A percentile compares a stretch with the other conserved stretches of the same genome.
Evolutionary conservation across 2,329 filamentous ascomycete genomes (phyloP).

Genomic region (Bipolaris cookei): DNA sequence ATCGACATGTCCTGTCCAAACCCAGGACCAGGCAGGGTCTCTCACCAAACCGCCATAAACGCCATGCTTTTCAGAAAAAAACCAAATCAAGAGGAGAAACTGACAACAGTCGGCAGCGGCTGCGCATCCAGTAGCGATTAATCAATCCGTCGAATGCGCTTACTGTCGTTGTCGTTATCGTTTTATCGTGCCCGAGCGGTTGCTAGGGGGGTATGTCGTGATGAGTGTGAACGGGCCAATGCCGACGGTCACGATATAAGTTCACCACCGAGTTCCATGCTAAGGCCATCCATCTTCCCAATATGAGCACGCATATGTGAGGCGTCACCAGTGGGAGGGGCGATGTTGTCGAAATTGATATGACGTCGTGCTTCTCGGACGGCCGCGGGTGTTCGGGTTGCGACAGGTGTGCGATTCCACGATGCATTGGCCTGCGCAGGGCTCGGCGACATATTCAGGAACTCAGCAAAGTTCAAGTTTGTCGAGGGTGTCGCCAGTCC

Average conservation of each 20-base stretch:
- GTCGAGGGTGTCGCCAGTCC: slow-evolving; percentile 79
- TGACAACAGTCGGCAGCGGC: slow-evolving; percentile 1
- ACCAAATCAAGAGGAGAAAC: slow-evolving; percentile 16
- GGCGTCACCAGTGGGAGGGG: slow-evolving; percentile 60
- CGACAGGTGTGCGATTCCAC: slow-evolving; percentile 69
- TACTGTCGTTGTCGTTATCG: slow-evolving; percentile 27
- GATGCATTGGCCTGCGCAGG: slow-evolving; percentile 76
- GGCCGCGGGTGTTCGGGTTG: slow-evolving; percentile 71
- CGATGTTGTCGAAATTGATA: slow-evolving; percentile 82
- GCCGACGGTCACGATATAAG: slow-evolving; percentile 56
- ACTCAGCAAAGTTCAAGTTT: slow-evolving; percentile 92
- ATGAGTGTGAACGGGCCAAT: slow-evolving; percentile 19
- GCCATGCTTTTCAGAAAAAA: slow-evolving; percentile 32
- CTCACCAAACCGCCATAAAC: slow-evolving; percentile 17
- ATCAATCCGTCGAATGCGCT: slow-evolving; percentile 13
- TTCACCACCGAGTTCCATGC: slow-evolving; percentile 71
- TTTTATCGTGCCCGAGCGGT: slow-evolving; percentile 31
- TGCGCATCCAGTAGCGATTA: slow-evolving; percentile 9
- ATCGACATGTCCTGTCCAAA: slow-evolving; percentile 7
- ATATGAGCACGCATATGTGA: slow-evolving; percentile 47
- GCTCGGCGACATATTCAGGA: slow-evolving; percentile 95
- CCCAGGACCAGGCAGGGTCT: slow-evolving; percentile 3
- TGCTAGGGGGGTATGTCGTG: slow-evolving; percentile 7
- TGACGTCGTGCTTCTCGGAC: slow-evolving; percentile 73
- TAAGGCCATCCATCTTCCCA: slow-evolving; percentile 61